Evolutionary conservation across 805 yeast species (phyloP).

Genomic region (Pichia exigua): DNA sequence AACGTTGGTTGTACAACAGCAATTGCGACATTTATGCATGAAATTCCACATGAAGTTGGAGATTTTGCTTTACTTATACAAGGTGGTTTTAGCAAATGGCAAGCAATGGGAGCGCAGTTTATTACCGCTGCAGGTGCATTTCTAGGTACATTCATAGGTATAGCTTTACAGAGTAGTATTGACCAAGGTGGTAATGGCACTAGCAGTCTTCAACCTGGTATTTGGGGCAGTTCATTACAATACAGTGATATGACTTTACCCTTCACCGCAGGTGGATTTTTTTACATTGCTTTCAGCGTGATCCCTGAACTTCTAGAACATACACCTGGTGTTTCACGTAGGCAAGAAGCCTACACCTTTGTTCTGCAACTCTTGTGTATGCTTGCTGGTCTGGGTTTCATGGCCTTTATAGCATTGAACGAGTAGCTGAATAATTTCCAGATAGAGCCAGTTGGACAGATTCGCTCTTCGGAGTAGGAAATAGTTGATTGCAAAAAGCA

Average conservation of each 20-base stretch:
- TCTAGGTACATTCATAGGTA: slow-evolving; percentile 59
- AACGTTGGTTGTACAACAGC: slow-evolving; percentile 62
- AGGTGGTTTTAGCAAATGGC: slow-evolving; percentile 59
- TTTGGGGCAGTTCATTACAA: slow-evolving; percentile 6
- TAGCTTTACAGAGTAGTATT: slow-evolving; percentile 36
- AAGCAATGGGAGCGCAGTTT: slow-evolving; percentile 61
- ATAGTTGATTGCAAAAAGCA: background rate
- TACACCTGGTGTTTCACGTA: slow-evolving; percentile 28
- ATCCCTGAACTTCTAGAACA: slow-evolving; percentile 60
- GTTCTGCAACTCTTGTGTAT: slow-evolving; percentile 42
- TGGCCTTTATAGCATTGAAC: slow-evolving; percentile 45
- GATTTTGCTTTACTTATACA: slow-evolving; percentile 67
- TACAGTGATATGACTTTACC: slow-evolving; percentile 48
- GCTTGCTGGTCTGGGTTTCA: slow-evolving; percentile 46
- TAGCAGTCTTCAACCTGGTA: slow-evolving; percentile 1
- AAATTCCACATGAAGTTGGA: slow-evolving; percentile 76
- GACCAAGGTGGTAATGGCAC: background rate
- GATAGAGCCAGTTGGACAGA: background rate
- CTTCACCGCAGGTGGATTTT: slow-evolving; percentile 69
- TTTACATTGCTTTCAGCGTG: slow-evolving; percentile 71
- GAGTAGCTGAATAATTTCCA: slow-evolving; percentile 23
- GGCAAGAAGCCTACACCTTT: slow-evolving; percentile 33
- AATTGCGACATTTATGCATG: slow-evolving; percentile 66
- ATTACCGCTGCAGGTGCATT: slow-evolving; percentile 59
- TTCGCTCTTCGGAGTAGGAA: background rate